phyloP scores from a whole-genome alignment of 2,329 filamentous ascomycete genomes.

The Stachybotrys echinatus region DNA sequence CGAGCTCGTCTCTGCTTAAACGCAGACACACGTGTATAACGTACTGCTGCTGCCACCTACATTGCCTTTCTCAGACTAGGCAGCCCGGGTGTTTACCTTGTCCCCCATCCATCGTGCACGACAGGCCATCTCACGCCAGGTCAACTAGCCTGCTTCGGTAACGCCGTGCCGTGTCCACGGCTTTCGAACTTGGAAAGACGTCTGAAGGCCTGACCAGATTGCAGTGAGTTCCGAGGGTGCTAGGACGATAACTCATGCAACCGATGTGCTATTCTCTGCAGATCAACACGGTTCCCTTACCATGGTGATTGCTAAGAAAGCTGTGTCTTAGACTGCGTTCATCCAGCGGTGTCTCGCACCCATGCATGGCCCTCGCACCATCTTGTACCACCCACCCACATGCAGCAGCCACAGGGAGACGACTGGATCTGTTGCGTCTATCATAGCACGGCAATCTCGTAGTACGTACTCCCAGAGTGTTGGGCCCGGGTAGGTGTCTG shows the following conservation, averaged over 20 bases:
- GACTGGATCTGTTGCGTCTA: not conserved
- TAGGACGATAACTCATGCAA: not conserved
- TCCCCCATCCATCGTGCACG: too few relatives aligned
- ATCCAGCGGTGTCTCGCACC: not conserved
- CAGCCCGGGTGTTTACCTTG: not conserved
- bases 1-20: conserved; percentile 1
- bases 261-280: too few relatives aligned
- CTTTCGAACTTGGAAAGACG: too few relatives aligned
- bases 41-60: not conserved
- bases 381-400: not conserved
- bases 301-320: not conserved
- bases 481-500: not conserved
- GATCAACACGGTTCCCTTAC: too few relatives aligned
- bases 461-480: not conserved
- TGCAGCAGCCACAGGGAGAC: not conserved
- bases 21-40: not conserved
- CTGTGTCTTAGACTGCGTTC: not conserved
- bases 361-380: not conserved
- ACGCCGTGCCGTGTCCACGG: too few relatives aligned
- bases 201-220: not conserved
- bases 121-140: not conserved
- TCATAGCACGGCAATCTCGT: not conserved
- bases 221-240: not conserved
- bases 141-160: too few relatives aligned
- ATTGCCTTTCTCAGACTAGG: not conserved